These are phyloP conservation scores for Ogataea chonburiensis DNA, from an alignment of 805 yeast species.

Conservation along the genomic window DNA sequence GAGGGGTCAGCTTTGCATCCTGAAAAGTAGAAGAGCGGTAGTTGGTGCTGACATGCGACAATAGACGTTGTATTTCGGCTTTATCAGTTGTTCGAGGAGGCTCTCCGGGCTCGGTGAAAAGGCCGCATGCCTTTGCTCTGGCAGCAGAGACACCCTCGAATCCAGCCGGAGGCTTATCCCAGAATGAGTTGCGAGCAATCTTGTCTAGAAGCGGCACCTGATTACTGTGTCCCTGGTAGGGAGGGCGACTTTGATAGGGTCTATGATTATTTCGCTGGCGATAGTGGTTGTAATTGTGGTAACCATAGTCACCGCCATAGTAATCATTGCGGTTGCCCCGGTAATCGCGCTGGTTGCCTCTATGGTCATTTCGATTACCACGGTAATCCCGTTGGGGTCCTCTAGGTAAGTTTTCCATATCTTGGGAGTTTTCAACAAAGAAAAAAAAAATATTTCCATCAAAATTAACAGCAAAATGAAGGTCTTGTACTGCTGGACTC, in stretches of 20 bases:
- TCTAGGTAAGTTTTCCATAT: constrained; percentile 10
- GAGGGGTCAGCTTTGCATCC: constrained; percentile 27
- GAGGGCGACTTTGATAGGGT: constrained; percentile 18
- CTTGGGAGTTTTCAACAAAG: neutral
- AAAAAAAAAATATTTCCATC: constrained; percentile 1
- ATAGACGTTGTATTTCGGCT: constrained; percentile 32
- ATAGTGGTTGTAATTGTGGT: neutral
- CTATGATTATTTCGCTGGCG: constrained; percentile 7
- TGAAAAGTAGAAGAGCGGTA: constrained; percentile 19
- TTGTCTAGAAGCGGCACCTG: constrained; percentile 48
- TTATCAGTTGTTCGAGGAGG: constrained; percentile 39
- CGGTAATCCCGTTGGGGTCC: constrained; percentile 10
- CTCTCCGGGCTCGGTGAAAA: constrained; percentile 72
- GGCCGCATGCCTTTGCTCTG: constrained; percentile 73
- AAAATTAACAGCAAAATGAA: constrained; percentile 7
- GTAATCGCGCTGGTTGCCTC: constrained; percentile 1
- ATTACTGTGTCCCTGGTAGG: constrained; percentile 12
- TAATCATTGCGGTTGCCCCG: constrained; percentile 4
- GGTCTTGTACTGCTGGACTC: constrained; percentile 3
- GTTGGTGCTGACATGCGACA: constrained; percentile 17
- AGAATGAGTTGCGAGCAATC: constrained; percentile 51
- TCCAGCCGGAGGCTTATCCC: constrained; percentile 72
- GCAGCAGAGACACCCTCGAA: constrained; percentile 74
- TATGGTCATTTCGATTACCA: constrained; percentile 3
- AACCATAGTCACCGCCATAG: constrained; percentile 10